Evolutionary conservation across 78 protist genomes (phyloP).

Genomic region (Isochrysis galbana): DNA sequence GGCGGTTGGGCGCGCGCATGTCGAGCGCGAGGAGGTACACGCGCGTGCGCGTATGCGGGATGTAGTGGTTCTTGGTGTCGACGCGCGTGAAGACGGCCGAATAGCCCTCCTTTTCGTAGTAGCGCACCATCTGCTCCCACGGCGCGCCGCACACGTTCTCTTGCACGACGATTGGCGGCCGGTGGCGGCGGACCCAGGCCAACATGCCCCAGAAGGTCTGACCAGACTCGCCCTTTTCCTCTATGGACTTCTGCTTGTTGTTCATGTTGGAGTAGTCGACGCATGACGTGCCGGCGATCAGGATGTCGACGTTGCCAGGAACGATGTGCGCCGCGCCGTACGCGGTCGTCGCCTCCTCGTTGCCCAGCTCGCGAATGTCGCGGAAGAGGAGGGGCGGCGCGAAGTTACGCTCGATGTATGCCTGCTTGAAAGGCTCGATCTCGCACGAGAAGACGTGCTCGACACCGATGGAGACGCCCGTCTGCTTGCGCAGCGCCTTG

Average conservation of each 20-base stretch:
- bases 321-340: constrained; percentile 29
- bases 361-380: constrained; percentile 53
- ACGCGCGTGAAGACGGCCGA: not conserved
- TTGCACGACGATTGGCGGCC: constrained; percentile 27
- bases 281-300: constrained; percentile 55
- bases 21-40: constrained; percentile 40
- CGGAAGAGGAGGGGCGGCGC: constrained; percentile 43
- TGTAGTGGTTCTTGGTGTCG: constrained; percentile 51
- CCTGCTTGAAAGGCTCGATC: constrained; percentile 60
- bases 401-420: constrained; percentile 57
- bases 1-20: not conserved
- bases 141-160: constrained; percentile 51
- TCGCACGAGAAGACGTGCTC: constrained; percentile 56
- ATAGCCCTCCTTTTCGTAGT: constrained; percentile 23
- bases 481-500: not conserved
- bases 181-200: not conserved
- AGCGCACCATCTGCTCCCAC: constrained; percentile 22
- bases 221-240: constrained; percentile 53
- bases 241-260: constrained; percentile 26
- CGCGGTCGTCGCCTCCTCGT: constrained; percentile 46
- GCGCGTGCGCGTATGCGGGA: constrained; percentile 53
- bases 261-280: constrained; percentile 31
- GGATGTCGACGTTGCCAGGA: constrained; percentile 43
- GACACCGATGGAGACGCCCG: not conserved
- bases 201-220: constrained; percentile 50